A percentile compares a stretch with the other conserved stretches of the same genome.
Conservation (phyloP, 805 yeast species). For the Vanderwaltozyma tropicalis region DNA sequence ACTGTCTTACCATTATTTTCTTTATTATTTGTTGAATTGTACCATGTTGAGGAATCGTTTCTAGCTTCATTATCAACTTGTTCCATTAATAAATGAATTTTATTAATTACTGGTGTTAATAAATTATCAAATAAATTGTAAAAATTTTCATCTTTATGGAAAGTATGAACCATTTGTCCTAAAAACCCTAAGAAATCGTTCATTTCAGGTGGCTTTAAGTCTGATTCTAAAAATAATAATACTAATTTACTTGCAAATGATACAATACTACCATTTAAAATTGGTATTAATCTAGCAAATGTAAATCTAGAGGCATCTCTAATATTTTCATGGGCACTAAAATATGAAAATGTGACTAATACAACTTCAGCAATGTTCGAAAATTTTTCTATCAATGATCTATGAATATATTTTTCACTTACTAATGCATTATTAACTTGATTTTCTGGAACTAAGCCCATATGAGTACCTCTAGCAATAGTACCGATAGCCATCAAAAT, state of each 20-base stretch:
- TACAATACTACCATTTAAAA: slow-evolving; percentile 46
- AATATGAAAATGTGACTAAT: slow-evolving; percentile 68
- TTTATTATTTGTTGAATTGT: background rate
- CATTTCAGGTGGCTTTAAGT: slow-evolving; percentile 53
- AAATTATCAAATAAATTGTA: slow-evolving; percentile 66
- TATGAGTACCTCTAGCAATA: slow-evolving; percentile 73
- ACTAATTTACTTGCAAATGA: slow-evolving; percentile 58
- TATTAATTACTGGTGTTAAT: slow-evolving; percentile 61
- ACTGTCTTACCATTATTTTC: slow-evolving; percentile 16
- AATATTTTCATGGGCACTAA: slow-evolving; percentile 53
- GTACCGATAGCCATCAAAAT: slow-evolving; percentile 83
- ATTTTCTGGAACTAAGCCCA: slow-evolving; percentile 31
- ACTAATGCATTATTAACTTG: slow-evolving; percentile 30
- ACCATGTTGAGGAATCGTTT: slow-evolving; percentile 8
- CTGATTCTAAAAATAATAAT: slow-evolving; percentile 48
- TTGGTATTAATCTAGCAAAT: slow-evolving; percentile 75
- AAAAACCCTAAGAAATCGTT: slow-evolving; percentile 75
- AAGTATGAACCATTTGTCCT: slow-evolving; percentile 78
- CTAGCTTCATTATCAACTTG: slow-evolving; percentile 33
- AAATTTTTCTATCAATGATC: slow-evolving; percentile 37
- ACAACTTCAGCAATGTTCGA: slow-evolving; percentile 72
- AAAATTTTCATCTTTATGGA: slow-evolving; percentile 53
- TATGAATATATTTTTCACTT: slow-evolving; percentile 21
- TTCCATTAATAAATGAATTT: slow-evolving; percentile 42
- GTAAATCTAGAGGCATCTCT: slow-evolving; percentile 83